Evolutionary conservation across 345 rosid genomes (phyloP), one percentile per base, ranked within the genome.

Genomic region (Eucalyptus tenuipes): DNA sequence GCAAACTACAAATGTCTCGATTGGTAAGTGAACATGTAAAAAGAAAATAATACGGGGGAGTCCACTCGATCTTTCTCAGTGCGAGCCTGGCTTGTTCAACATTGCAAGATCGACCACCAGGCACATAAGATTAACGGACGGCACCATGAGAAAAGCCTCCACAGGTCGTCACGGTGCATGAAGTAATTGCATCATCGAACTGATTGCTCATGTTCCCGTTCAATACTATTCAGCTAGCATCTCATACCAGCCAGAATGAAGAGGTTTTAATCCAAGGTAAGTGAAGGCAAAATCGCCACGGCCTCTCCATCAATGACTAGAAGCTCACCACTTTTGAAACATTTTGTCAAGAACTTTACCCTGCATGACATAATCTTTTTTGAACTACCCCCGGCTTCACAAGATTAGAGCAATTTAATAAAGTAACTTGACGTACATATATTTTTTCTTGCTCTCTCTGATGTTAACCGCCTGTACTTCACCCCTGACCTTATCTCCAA

Each of bases 231-330:
- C 47, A 37, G 82, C 82, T 75, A 37, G 45, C 82, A 18, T 33
- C 81, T 75, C 47, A 75, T 37, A 37, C 27, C 45, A 18, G 81
- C 82, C 82, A 37, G 45, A 75, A 10, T 10, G 24, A 42, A 18
- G 47, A 85, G 13, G n/a, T 49, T 49, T 85, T 22, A 85, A 16
- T 40, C 59, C 55, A 52, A 52, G 61, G 89, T 93, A 17, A 94
- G 91, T 90, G 89, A 94, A 44, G 97, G 95, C 86, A 95, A 91
- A 24, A 95, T 90, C 16, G 96, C 93, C 87, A 92, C 81, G 49
- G 99, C 99, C 90, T 96, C 99, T 45, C 99, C 98, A 91, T 93
- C 94, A 80, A 97, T 90, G 89, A 93, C 95, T 59, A 96, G 90
- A 90, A 88, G 61, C 86, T 94, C 92, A 17, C 90, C 94, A 8